Evolutionary conservation across 2,329 filamentous ascomycete species (phyloP).

Genomic region (Colletotrichum siamense): DNA sequence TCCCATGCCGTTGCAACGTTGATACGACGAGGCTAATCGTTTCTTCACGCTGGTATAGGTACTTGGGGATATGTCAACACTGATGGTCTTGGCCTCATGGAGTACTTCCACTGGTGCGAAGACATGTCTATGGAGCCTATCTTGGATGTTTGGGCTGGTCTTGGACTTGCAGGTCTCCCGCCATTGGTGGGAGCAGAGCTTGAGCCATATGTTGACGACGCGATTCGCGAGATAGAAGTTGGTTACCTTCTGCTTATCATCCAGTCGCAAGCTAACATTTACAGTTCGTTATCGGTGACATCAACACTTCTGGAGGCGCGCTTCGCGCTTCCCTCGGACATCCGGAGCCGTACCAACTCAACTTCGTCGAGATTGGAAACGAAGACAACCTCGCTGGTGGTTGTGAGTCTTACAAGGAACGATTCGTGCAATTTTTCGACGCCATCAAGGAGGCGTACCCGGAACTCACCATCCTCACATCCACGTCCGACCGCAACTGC

Average conservation of each 20-base stretch:
- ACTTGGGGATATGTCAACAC: neutral
- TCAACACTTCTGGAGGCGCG: neutral
- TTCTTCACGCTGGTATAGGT: rapidly evolving
- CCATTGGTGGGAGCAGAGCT: neutral
- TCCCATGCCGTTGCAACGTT: rapidly evolving
- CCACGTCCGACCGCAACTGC: neutral
- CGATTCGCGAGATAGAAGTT: neutral
- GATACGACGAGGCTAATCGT: neutral
- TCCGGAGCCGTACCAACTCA: neutral
- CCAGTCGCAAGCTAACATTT: neutral
- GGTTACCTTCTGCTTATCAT: neutral
- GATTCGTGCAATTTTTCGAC: neutral
- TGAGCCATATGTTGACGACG: neutral
- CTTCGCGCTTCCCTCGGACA: neutral
- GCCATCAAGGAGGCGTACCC: neutral
- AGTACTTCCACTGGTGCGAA: neutral
- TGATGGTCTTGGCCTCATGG: neutral
- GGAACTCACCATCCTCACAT: neutral
- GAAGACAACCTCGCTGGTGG: neutral
- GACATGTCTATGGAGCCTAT: neutral
- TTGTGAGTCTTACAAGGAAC: neutral
- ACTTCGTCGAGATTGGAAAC: neutral
- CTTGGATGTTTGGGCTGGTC: neutral
- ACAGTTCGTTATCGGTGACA: neutral
- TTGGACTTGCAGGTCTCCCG: neutral